Conservation (phyloP, 1,284 basidiomycete genomes). For the Amylostereum areolatum region DNA sequence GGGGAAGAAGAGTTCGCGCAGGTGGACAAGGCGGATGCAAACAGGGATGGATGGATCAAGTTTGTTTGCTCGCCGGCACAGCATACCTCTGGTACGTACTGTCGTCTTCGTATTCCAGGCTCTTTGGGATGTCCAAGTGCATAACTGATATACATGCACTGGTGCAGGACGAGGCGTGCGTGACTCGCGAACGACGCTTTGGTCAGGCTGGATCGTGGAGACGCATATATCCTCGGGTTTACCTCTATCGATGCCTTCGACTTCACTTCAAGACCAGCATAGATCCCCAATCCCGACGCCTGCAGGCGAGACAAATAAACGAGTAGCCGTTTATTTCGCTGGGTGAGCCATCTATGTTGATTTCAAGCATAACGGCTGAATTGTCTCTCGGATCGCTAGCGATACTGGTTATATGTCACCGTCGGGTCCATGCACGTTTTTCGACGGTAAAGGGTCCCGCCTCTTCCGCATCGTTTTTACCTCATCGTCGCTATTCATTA, state of each 20-base stretch:
- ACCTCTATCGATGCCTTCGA: too few relatives aligned
- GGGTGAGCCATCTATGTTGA: slow-evolving; percentile 13
- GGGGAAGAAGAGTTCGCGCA: too few relatives aligned
- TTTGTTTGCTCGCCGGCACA: slow-evolving; percentile 28
- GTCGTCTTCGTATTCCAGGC: background rate
- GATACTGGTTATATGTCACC: slow-evolving; percentile 27
- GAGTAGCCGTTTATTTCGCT: slow-evolving; percentile 19
- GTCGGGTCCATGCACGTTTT: slow-evolving; percentile 23
- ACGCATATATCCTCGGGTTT: too few relatives aligned
- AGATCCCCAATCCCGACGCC: too few relatives aligned
- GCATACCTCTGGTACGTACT: slow-evolving; percentile 24
- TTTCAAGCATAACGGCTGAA: background rate
- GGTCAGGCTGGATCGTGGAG: slow-evolving; percentile 27
- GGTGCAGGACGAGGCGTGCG: slow-evolving; percentile 22
- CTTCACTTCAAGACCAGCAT: too few relatives aligned
- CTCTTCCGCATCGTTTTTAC: background rate
- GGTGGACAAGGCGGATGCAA: too few relatives aligned
- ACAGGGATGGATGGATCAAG: slow-evolving; percentile 9
- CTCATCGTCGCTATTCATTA: background rate
- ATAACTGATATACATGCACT: background rate
- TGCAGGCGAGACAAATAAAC: background rate
- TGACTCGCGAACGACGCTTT: slow-evolving; percentile 24
- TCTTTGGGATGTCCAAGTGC: background rate
- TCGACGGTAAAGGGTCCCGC: slow-evolving; percentile 18
- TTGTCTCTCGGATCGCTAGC: slow-evolving; percentile 8